Conservation (phyloP, 768 basidiomycete genomes). For the Calocera viscosa region DNA sequence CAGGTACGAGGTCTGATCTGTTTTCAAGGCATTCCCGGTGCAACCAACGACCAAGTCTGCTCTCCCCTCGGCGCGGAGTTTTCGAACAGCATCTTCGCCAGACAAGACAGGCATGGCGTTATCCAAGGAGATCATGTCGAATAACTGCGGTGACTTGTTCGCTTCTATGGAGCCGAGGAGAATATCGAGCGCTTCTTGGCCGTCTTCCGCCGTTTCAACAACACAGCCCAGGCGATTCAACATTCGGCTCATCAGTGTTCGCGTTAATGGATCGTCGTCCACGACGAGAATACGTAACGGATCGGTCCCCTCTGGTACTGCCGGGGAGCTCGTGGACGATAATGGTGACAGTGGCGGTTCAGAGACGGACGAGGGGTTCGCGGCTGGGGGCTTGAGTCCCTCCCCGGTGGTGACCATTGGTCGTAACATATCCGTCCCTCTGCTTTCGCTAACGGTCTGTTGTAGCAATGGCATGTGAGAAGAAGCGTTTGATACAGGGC, state of each 20-base stretch:
- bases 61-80: constrained; percentile 18
- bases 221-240: constrained; percentile 20
- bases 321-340: constrained; percentile 1
- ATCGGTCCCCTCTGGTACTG: constrained; percentile 18
- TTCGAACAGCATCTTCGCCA: constrained; percentile 21
- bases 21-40: constrained; percentile 24
- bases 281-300: neutral
- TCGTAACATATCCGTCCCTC: constrained; percentile 13
- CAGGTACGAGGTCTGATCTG: constrained; percentile 21
- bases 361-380: neutral
- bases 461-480: neutral
- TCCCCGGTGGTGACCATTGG: neutral
- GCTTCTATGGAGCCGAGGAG: constrained; percentile 15
- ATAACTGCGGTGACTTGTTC: constrained; percentile 14
- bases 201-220: constrained; percentile 22
- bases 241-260: constrained; percentile 23
- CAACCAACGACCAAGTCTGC: constrained; percentile 24
- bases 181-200: constrained; percentile 19
- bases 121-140: constrained; percentile 25
- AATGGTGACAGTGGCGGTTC: neutral
- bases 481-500: neutral
- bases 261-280: constrained; percentile 20
- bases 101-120: constrained; percentile 22
- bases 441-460: constrained; percentile 4
- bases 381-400: neutral